Evolutionary conservation across 1,284 basidiomycete genomes (phyloP).

Genomic region (Cutaneotrichosporon sp.): DNA sequence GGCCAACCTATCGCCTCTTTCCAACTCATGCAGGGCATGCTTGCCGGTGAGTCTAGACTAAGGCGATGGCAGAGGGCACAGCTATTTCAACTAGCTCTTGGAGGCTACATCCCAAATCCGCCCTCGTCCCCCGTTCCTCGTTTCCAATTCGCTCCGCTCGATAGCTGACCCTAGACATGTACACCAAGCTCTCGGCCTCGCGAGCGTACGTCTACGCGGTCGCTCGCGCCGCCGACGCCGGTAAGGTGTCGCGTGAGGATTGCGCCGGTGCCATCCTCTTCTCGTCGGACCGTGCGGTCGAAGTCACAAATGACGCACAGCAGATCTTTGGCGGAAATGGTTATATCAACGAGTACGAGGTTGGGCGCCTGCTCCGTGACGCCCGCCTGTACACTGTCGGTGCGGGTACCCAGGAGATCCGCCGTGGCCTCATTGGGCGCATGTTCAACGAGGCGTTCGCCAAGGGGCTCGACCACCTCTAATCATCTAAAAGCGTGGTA

Average conservation of each 20-base stretch:
- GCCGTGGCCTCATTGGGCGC: slow-evolving; percentile 83
- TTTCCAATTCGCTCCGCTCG: neutral
- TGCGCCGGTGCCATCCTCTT: slow-evolving; percentile 90
- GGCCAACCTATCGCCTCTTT: slow-evolving; percentile 83
- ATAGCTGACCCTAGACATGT: slow-evolving; percentile 68
- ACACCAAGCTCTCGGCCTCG: slow-evolving; percentile 85
- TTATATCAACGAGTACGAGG: slow-evolving; percentile 89
- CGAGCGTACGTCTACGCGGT: slow-evolving; percentile 92
- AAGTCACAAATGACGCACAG: slow-evolving; percentile 87
- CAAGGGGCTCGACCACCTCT: slow-evolving; percentile 27
- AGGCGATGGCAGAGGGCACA: neutral
- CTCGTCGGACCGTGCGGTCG: slow-evolving; percentile 82
- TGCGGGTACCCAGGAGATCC: slow-evolving; percentile 86
- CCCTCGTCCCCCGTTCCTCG: no score
- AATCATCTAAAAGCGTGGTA: neutral
- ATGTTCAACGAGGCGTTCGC: slow-evolving; percentile 70
- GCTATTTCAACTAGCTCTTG: no score
- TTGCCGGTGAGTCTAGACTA: slow-evolving; percentile 46
- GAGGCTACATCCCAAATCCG: no score
- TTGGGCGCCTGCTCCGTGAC: slow-evolving; percentile 80
- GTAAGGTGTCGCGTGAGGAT: slow-evolving; percentile 80
- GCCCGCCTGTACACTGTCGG: slow-evolving; percentile 84
- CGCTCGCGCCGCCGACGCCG: slow-evolving; percentile 79
- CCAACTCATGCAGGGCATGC: slow-evolving; percentile 88
- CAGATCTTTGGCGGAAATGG: slow-evolving; percentile 90